Conservation (phyloP, 192 early-diverging fungal species). For the Coemansia sp. region DNA sequence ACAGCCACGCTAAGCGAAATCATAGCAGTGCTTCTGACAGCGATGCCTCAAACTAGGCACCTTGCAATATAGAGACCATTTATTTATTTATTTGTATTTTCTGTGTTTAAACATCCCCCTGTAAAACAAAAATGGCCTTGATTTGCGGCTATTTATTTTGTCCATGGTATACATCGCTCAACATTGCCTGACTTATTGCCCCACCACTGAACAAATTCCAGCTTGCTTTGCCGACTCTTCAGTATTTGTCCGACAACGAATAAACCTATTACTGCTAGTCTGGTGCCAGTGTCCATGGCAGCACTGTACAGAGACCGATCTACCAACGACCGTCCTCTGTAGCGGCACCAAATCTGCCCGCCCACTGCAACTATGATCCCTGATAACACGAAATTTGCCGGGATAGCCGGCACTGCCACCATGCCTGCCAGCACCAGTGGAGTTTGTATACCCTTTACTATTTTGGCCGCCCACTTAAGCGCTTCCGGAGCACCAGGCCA, state of each 20-base stretch:
- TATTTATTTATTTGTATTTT: constrained; percentile 8
- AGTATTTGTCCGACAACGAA: constrained; percentile 42
- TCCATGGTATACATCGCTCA: constrained; percentile 29
- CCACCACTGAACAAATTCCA: constrained; percentile 53
- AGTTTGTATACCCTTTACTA: constrained; percentile 25
- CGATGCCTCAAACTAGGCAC: neutral
- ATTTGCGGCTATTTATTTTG: neutral
- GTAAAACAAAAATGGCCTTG: neutral
- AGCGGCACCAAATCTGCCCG: constrained; percentile 30
- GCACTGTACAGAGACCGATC: constrained; percentile 54
- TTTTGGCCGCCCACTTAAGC: neutral
- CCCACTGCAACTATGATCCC: constrained; percentile 41
- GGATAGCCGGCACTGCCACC: constrained; percentile 52
- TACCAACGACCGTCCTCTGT: constrained; percentile 27
- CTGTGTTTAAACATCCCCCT: neutral
- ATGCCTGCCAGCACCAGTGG: constrained; percentile 53
- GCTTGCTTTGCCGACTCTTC: constrained; percentile 12
- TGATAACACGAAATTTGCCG: constrained; percentile 48
- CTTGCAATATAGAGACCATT: neutral
- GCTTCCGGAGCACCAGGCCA: neutral
- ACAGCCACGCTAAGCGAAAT: constrained; percentile 15
- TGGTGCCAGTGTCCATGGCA: constrained; percentile 43
- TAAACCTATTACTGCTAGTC: constrained; percentile 35
- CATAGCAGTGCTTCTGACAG: constrained; percentile 26
- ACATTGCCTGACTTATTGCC: constrained; percentile 45